Base-by-base conservation (phyloP, 2,329 filamentous ascomycete genomes). In the Ilyonectria sp. region DNA sequence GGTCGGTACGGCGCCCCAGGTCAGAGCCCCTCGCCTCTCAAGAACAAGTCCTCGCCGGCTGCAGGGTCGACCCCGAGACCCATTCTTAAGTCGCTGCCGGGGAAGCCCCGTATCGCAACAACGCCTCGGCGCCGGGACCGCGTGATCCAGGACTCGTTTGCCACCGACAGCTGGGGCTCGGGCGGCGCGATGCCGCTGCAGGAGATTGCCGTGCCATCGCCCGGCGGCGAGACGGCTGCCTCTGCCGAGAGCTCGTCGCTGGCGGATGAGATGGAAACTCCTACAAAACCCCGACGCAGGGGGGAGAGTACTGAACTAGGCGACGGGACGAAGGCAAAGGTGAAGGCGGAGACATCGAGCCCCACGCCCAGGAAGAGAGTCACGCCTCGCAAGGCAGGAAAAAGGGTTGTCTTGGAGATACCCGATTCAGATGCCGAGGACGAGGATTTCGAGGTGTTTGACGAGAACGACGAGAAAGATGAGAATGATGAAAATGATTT, bases 361-460 rank as follows among this genome's bases (percentile, higher is more conserved):
- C 67, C 73, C 17, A 70, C 74, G 3, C 73, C 73, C 55, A 70
- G 23, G 35, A 76, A 74, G 37, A 54, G 37, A 29, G 67, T 69
- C 17, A 71, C 75, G 3, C 68, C 75, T 8, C 64, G 64, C 0
- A 70, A 63, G 31, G 68, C 63, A 2, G 72, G 71, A 40, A 70
- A 69, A 33, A 70, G 49, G 17, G 69, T 64, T 4, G 54, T 71
- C 21, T 61, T 74, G 21, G 84, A 86, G 63, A 86, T 88, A 33
- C 84, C 86, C 0, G 86, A 88, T 65, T 86, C 86, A 1, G 86
- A 87, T 43, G 84, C 83, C 11, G 84, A 85, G 8, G 78, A 78
- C 1, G 71, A 76, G 2, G 74, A 76, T 17, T 76, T 75, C 57
- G 74, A 53, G 52, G 61, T 69, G 21, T 60, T 59, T 47, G 60